Percentiles rank a stretch among this genome's conserved stretches.
These are phyloP conservation scores for Chlamydomonas schloesseri DNA, from an alignment of 139 green algal species.

Conservation along the genomic window DNA sequence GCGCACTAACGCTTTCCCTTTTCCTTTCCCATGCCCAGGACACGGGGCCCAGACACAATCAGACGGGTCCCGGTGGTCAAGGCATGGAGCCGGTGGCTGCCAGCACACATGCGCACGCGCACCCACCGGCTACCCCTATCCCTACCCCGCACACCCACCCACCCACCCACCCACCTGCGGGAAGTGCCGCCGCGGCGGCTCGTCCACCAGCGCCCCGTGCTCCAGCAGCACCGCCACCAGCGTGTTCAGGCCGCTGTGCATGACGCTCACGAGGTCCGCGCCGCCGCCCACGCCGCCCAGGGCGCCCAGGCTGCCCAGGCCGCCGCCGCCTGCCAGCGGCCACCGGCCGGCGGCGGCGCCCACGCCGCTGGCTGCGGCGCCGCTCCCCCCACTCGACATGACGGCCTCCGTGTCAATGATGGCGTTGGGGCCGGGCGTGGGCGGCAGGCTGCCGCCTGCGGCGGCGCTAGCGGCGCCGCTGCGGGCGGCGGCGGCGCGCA, in stretches of 20 bases:
- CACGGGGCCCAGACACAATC: too few species aligned
- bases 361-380: not conserved
- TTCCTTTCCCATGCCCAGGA: too few species aligned
- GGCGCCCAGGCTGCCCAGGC: not conserved
- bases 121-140: too few species aligned
- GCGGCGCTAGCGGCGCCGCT: not conserved
- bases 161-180: conserved; percentile 10
- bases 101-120: too few species aligned
- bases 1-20: too few species aligned
- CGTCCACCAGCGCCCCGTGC: conserved; percentile 19
- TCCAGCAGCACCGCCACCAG: conserved; percentile 22
- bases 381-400: too few species aligned
- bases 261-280: not conserved
- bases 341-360: not conserved
- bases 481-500: not conserved
- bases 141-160: too few species aligned
- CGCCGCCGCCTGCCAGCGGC: not conserved
- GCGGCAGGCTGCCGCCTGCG: not conserved
- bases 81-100: too few species aligned
- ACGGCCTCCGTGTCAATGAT: too few species aligned
- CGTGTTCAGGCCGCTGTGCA: not conserved
- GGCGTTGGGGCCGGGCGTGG: too few species aligned
- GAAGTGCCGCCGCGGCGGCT: not conserved
- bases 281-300: not conserved
- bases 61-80: too few species aligned